Percentiles rank a stretch among this genome's conserved stretches.
Evolutionary conservation across 2,329 filamentous ascomycete species (phyloP).

Genomic region (Colletotrichum caudatum): DNA sequence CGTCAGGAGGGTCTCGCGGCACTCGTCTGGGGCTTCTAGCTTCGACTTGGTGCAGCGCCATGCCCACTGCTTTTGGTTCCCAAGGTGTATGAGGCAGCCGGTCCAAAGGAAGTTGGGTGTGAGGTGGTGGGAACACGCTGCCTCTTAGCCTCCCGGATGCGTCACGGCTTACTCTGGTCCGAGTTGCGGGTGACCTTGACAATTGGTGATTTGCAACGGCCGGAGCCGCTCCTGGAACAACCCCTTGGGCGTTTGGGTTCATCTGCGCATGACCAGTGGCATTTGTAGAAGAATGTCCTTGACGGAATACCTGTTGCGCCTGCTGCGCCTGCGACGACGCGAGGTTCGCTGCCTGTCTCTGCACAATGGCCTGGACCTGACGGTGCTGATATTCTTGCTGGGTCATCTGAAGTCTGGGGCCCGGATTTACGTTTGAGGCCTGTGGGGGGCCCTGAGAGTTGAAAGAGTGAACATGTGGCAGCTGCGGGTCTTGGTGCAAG

Average conservation of each 20-base stretch:
- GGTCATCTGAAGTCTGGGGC: neutral
- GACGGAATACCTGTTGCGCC: conserved; percentile 1
- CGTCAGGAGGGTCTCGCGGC: conserved; percentile 43
- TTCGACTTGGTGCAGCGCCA: conserved; percentile 60
- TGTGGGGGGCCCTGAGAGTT: neutral
- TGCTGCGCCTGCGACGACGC: conserved; percentile 12
- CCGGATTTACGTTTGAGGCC: conserved; percentile 3
- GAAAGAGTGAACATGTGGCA: neutral
- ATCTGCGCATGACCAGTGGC: neutral
- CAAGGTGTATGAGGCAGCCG: conserved; percentile 58
- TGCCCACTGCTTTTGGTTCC: conserved; percentile 56
- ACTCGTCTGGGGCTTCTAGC: conserved; percentile 62
- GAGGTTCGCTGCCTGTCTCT: neutral
- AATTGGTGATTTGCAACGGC: neutral
- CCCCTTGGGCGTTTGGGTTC: neutral
- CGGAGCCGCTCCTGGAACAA: neutral
- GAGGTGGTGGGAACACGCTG: conserved; percentile 44
- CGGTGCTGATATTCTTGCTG: neutral
- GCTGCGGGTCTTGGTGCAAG: neutral
- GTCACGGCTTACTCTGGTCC: conserved; percentile 1
- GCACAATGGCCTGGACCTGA: conserved; percentile 6
- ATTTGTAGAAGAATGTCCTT: neutral
- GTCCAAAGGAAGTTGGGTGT: conserved; percentile 41
- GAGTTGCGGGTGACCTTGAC: neutral
- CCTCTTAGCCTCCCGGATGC: conserved; percentile 24